Percentiles rank a stretch among this genome's conserved stretches.
phyloP scores from a whole-genome alignment of 352 stramenopile species.

The Pythium scleroteichum region DNA sequence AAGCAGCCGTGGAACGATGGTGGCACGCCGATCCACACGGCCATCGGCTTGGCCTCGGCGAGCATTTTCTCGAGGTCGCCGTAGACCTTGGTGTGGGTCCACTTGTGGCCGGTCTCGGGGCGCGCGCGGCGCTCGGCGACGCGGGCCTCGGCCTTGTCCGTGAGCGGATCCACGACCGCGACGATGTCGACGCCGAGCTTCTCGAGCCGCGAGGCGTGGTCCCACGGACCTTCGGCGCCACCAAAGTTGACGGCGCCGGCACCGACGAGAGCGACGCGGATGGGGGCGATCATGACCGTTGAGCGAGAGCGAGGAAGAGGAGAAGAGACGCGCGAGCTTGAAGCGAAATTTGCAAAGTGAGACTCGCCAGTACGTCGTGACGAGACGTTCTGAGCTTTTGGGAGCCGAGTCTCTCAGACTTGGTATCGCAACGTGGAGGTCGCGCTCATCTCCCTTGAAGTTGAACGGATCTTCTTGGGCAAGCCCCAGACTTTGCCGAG shows the following conservation, averaged over 20 bases:
- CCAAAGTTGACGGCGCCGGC: slow-evolving; percentile 43
- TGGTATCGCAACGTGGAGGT: too few species aligned
- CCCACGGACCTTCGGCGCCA: slow-evolving; percentile 37
- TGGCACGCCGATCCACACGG: slow-evolving; percentile 38
- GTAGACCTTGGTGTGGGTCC: slow-evolving; percentile 32
- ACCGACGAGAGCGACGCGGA: slow-evolving; percentile 36
- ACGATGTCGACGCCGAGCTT: slow-evolving; percentile 33
- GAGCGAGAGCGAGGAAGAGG: neutral
- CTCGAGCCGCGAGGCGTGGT: slow-evolving; percentile 39
- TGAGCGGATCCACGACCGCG: slow-evolving; percentile 37
- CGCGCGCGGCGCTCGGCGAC: slow-evolving; percentile 25
- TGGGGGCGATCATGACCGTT: slow-evolving; percentile 14
- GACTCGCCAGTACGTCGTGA: too few species aligned
- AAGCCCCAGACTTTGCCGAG: too few species aligned
- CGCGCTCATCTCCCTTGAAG: too few species aligned
- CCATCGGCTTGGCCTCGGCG: slow-evolving; percentile 29
- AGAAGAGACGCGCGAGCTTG: too few species aligned
- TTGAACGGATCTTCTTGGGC: too few species aligned
- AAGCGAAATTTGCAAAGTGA: too few species aligned
- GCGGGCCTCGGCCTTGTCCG: slow-evolving; percentile 29
- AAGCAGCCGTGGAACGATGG: slow-evolving; percentile 43
- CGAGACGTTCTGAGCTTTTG: too few species aligned
- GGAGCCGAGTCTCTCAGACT: too few species aligned
- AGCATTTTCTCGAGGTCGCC: slow-evolving; percentile 36
- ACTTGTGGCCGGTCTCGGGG: slow-evolving; percentile 32